Percentiles rank a stretch among this genome's conserved stretches.
Evolutionary conservation across 177 flowering plant species (phyloP).

Genomic region (Vitis hybrid): DNA sequence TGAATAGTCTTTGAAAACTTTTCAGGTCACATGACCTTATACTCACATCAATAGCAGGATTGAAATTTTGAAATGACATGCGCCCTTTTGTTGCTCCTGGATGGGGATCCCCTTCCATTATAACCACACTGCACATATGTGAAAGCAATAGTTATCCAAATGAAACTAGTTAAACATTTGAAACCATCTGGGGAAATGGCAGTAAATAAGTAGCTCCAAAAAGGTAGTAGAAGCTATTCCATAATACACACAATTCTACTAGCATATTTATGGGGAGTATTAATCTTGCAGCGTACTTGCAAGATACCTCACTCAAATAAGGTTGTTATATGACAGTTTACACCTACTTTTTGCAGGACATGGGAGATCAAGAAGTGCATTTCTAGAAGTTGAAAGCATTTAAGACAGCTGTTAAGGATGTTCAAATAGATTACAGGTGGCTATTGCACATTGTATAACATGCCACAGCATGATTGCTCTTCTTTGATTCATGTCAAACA

Average conservation of each 20-base stretch:
- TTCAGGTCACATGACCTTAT: slow-evolving; percentile 25
- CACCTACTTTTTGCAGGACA: too few species aligned
- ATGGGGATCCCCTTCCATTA: slow-evolving; percentile 87
- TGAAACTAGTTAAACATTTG: background rate
- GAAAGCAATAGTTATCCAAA: background rate
- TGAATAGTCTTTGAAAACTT: slow-evolving; percentile 12
- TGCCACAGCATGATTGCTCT: too few species aligned
- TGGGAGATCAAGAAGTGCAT: too few species aligned
- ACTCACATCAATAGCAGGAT: slow-evolving; percentile 94
- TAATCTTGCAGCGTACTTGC: too few species aligned
- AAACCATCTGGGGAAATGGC: background rate
- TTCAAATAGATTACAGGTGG: too few species aligned
- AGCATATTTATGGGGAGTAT: too few species aligned
- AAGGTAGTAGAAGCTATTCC: background rate
- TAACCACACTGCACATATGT: slow-evolving; percentile 57
- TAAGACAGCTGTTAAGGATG: too few species aligned
- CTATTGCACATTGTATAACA: too few species aligned
- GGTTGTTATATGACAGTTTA: too few species aligned
- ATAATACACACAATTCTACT: background rate
- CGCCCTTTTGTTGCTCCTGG: slow-evolving; percentile 81
- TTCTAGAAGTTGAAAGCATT: too few species aligned
- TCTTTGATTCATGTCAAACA: too few species aligned
- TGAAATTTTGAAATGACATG: slow-evolving; percentile 90
- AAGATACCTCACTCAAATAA: too few species aligned
- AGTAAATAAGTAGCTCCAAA: background rate